phyloP scores from a whole-genome alignment of 768 basidiomycete genomes.

The Trichaptum fuscoviolaceum region DNA sequence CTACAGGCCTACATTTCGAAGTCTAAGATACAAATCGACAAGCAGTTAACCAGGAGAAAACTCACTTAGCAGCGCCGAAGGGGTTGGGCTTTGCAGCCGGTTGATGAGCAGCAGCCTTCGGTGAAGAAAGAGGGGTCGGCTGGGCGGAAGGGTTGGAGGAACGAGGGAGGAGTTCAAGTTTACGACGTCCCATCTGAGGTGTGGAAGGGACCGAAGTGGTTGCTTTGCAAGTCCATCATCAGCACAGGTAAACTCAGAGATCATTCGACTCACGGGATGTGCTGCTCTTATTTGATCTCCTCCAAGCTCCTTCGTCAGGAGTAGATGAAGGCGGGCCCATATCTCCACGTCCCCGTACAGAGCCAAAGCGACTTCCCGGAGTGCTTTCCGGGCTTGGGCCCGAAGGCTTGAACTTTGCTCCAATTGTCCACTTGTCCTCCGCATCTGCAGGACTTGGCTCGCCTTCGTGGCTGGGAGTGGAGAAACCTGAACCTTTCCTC shows the following conservation, averaged over 20 bases:
- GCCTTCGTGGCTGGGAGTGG: conserved; percentile 30
- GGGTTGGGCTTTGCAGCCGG: conserved; percentile 56
- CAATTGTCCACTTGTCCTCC: conserved; percentile 76
- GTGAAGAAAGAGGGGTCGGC: conserved; percentile 75
- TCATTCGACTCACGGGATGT: conserved; percentile 53
- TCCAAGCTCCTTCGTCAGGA: conserved; percentile 62
- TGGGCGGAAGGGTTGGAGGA: conserved; percentile 59
- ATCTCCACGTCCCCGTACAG: conserved; percentile 46
- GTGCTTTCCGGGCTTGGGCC: conserved; percentile 30
- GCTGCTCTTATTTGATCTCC: conserved; percentile 43
- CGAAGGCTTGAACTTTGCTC: conserved; percentile 65
- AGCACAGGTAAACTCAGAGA: conserved; percentile 13
- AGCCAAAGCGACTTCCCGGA: conserved; percentile 40
- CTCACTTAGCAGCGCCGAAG: conserved; percentile 82
- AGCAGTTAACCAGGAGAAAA: conserved; percentile 8
- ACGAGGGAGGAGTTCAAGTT: conserved; percentile 83
- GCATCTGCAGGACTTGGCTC: conserved; percentile 57
- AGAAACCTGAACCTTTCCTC: conserved; percentile 56
- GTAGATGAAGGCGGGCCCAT: conserved; percentile 38
- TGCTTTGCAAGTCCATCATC: conserved; percentile 34
- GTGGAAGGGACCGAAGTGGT: conserved; percentile 73
- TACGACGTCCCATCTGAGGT: conserved; percentile 71
- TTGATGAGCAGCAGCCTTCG: conserved; percentile 52
- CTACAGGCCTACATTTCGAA: conserved; percentile 61
- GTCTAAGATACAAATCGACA: conserved; percentile 3